Conservation (phyloP, 108 stramenopile genomes). For the Cafeteria roenbergensis region DNA sequence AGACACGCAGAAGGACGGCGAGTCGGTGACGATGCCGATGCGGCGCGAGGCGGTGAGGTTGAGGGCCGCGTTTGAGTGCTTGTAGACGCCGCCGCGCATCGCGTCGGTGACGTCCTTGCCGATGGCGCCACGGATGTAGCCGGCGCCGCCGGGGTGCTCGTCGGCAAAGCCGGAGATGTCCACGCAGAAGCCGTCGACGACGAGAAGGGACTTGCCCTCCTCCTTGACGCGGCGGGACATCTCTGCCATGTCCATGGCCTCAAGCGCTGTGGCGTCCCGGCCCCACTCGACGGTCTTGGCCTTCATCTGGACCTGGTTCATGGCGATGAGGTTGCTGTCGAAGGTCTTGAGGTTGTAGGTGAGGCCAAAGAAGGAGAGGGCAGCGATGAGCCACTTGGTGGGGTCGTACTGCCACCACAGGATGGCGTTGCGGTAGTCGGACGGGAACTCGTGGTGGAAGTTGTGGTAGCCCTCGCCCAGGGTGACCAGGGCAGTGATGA, state of each 20-base stretch:
- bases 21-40: background rate
- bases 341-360: conserved; percentile 50
- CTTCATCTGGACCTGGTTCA: background rate
- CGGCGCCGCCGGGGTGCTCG: conserved; percentile 5
- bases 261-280: background rate
- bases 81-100: background rate
- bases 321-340: background rate
- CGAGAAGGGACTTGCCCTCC: background rate
- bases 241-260: background rate
- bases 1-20: no score
- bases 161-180: background rate
- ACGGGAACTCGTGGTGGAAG: conserved; percentile 99
- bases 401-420: conserved; percentile 90
- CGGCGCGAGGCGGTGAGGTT: background rate
- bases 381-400: conserved; percentile 80
- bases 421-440: conserved; percentile 92
- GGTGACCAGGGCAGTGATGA: conserved; percentile 75
- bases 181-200: background rate
- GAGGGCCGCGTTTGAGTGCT: conserved; percentile 4
- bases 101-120: conserved; percentile 2
- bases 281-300: background rate
- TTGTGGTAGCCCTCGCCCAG: conserved; percentile 99
- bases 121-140: background rate
- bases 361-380: conserved; percentile 60
- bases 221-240: background rate